phyloP scores from a whole-genome alignment of 768 basidiomycete species.

The Rhodotorula kratochvilovae region DNA sequence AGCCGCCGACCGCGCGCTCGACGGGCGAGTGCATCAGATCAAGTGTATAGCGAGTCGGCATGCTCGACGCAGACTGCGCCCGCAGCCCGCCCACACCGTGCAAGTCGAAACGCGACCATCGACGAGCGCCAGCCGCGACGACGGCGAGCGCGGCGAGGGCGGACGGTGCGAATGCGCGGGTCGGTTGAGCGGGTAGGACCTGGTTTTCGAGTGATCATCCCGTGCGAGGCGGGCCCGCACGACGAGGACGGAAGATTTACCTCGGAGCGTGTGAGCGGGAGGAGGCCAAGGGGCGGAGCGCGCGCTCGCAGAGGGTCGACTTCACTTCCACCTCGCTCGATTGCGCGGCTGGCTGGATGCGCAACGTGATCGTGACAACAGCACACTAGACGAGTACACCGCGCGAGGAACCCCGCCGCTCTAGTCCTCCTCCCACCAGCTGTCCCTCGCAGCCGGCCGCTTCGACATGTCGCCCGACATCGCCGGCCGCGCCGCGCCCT shows the following conservation, averaged over 20 bases:
- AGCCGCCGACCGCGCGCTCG: background rate
- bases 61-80: conserved; percentile 5
- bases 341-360: background rate
- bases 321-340: too few relatives aligned
- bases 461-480: conserved; percentile 18
- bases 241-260: background rate
- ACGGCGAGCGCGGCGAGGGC: background rate
- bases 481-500: conserved; percentile 4
- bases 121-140: background rate
- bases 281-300: background rate
- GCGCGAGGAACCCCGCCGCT: rapidly evolving
- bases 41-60: conserved; percentile 17
- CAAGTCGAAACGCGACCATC: background rate
- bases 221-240: background rate
- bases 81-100: background rate
- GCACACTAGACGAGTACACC: background rate
- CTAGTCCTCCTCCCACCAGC: conserved; percentile 37
- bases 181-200: conserved; percentile 1
- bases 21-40: background rate
- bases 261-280: background rate
- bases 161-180: background rate
- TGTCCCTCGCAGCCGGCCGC: conserved; percentile 10
- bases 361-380: background rate
- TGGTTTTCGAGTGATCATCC: conserved; percentile 1
- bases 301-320: background rate